Evolutionary conservation across 208 protist genomes (phyloP), one percentile per base, ranked within the genome.

Genomic region (Trypanosoma boissoni): DNA sequence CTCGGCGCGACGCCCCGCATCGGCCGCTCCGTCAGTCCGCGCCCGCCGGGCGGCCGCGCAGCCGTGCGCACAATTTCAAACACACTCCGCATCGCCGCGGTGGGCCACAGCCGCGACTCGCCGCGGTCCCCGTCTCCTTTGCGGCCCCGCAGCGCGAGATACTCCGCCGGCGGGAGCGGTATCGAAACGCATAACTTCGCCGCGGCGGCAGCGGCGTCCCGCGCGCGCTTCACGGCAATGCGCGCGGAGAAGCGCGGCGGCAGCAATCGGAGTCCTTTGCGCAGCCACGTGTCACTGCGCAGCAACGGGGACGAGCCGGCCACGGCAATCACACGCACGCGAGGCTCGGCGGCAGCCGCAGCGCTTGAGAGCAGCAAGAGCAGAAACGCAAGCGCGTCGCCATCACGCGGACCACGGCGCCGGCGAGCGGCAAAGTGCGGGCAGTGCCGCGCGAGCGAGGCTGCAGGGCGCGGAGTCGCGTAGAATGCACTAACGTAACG

Each of bases 1-100:
- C 58, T 39, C 5, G 24, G 31, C 20, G 56, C 44, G 24, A 76
- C 29, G 2, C 72, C 69, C 0, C 52, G 41, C 39, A 74, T 49
- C 10, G 53, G 68, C 2, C 24, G 24, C n/a, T 43, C 6, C 23
- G 16, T 4, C 16, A 37, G 18, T 21, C 23, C 28, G 26, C 23
- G 34, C 14, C 9, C 45, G 16, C 3, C 16, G 34, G 20, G 16
- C 2, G 23, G 12, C n/a, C 44, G 14, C 8, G 18, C 10, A 34
- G 70, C 62, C n/a, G 69, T 68, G 49, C 60, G 56, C n/a, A 84
- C 48, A 7, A 84, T 42, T 64, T 72, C 62, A 42, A 84, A 75
- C 23, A 84, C 58, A 12, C 64, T 65, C 18, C 64, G 56, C 16
- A 67, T 70, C 18, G 74, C 66, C 37, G 64, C 57, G 41, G 80